These are phyloP conservation scores for Durio zibethinus DNA, from an alignment of 345 rosid genomes.

Conservation along the genomic window DNA sequence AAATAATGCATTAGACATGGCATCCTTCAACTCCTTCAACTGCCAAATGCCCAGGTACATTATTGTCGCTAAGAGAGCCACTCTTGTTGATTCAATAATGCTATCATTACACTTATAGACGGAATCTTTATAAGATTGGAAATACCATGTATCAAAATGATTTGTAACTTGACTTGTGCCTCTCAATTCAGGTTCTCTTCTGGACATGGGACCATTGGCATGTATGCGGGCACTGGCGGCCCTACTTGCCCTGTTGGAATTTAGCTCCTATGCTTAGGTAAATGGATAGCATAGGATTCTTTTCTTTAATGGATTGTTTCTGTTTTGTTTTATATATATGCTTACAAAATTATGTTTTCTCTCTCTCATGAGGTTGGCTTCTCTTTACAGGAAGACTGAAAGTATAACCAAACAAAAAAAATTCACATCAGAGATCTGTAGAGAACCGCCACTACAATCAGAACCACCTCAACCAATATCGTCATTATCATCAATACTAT, in stretches of 20 bases:
- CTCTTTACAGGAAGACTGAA: conserved; percentile 32
- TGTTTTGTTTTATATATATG: background rate
- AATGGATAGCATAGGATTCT: conserved; percentile 26
- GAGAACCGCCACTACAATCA: conserved; percentile 29
- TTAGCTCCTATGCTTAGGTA: conserved; percentile 44
- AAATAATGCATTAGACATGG: conserved; percentile 42
- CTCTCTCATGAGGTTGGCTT: conserved; percentile 7
- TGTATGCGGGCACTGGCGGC: conserved; percentile 69
- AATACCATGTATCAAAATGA: background rate
- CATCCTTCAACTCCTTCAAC: conserved; percentile 63
- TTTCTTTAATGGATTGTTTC: background rate
- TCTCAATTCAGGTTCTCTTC: conserved; percentile 47
- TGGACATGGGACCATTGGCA: conserved; percentile 55
- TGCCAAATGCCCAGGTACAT: conserved; percentile 75
- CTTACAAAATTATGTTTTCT: background rate
- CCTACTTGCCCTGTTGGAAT: conserved; percentile 88
- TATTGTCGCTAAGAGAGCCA: background rate
- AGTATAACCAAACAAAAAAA: conserved; percentile 33
- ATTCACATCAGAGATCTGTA: conserved; percentile 34
- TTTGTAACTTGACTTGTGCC: background rate
- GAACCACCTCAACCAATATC: conserved; percentile 3
- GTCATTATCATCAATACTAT: conserved; percentile 17
- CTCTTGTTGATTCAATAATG: background rate
- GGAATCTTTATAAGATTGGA: background rate
- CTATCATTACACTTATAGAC: background rate